phyloP scores from a whole-genome alignment of 768 basidiomycete species.

The Pilatotrama ljubarskyi region DNA sequence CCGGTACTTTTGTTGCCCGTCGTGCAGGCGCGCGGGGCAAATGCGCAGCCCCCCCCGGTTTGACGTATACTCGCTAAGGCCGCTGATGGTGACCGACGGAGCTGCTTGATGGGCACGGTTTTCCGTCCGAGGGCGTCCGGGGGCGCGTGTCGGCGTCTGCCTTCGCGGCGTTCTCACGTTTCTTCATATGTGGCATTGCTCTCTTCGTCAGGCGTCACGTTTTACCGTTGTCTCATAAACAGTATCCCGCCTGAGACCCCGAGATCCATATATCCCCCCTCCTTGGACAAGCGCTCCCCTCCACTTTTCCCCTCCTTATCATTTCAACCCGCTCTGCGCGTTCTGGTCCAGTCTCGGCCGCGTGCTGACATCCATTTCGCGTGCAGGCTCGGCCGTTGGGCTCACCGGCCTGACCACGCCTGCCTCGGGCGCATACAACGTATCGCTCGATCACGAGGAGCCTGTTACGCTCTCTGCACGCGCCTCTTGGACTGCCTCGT shows the following conservation, averaged over 20 bases:
- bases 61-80: constrained; percentile 11
- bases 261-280: constrained; percentile 8
- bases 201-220: not conserved
- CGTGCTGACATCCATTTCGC: constrained; percentile 2
- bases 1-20: constrained; percentile 3
- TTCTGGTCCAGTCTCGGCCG: not conserved
- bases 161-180: constrained; percentile 8
- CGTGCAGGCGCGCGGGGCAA: not conserved
- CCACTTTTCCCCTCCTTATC: not conserved
- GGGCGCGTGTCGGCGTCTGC: not conserved
- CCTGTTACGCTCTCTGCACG: constrained; percentile 40
- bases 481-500: constrained; percentile 47
- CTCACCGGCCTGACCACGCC: constrained; percentile 62
- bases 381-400: constrained; percentile 59
- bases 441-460: constrained; percentile 44
- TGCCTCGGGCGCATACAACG: constrained; percentile 56
- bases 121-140: constrained; percentile 1
- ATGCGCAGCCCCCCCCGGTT: constrained; percentile 8
- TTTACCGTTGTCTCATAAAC: constrained; percentile 5
- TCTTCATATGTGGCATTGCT: constrained; percentile 5
- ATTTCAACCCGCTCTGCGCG: not conserved
- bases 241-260: not conserved
- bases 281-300: not conserved
- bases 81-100: constrained; percentile 15
- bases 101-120: constrained; percentile 9